Conservation (phyloP, 2,329 filamentous ascomycete species). For the Orbilia oligospora region DNA sequence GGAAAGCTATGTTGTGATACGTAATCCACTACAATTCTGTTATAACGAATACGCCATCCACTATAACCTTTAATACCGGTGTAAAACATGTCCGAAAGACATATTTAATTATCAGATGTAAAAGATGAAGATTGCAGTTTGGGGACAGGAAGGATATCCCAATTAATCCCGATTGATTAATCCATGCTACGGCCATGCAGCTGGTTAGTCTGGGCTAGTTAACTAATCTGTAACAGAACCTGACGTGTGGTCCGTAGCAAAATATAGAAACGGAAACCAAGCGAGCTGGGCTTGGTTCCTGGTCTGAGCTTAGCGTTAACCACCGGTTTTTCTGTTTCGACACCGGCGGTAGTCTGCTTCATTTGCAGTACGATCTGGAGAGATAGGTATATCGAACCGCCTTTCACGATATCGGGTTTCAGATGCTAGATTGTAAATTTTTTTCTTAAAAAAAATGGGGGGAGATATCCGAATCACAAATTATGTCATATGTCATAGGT, state of each 20-base stretch:
- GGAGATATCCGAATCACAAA: background rate
- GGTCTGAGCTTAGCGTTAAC: slow-evolving; percentile 33
- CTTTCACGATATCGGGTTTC: slow-evolving; percentile 10
- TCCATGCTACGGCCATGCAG: slow-evolving; percentile 6
- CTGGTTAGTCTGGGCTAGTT: background rate
- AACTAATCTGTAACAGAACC: slow-evolving; percentile 32
- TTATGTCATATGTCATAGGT: slow-evolving; percentile 24
- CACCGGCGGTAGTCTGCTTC: slow-evolving; percentile 4
- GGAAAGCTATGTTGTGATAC: slow-evolving; percentile 36
- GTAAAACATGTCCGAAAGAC: slow-evolving; percentile 1
- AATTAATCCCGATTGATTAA: background rate
- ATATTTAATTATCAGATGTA: slow-evolving; percentile 4
- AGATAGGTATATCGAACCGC: slow-evolving; percentile 11
- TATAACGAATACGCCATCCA: slow-evolving; percentile 25
- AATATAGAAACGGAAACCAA: slow-evolving; percentile 41
- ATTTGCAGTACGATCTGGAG: slow-evolving; percentile 23
- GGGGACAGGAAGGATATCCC: background rate
- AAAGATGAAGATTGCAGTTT: slow-evolving; percentile 1
- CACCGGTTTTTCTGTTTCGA: slow-evolving; percentile 16
- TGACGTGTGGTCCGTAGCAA: slow-evolving; percentile 43
- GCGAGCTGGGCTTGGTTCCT: slow-evolving; percentile 25
- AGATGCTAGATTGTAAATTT: slow-evolving; percentile 2
- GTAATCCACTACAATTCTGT: slow-evolving; percentile 30
- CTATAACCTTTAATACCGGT: slow-evolving; percentile 17
- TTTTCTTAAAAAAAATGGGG: background rate